Evolutionary conservation across 1,284 basidiomycete species (phyloP).

Genomic region (Ceratobasidium sp.): DNA sequence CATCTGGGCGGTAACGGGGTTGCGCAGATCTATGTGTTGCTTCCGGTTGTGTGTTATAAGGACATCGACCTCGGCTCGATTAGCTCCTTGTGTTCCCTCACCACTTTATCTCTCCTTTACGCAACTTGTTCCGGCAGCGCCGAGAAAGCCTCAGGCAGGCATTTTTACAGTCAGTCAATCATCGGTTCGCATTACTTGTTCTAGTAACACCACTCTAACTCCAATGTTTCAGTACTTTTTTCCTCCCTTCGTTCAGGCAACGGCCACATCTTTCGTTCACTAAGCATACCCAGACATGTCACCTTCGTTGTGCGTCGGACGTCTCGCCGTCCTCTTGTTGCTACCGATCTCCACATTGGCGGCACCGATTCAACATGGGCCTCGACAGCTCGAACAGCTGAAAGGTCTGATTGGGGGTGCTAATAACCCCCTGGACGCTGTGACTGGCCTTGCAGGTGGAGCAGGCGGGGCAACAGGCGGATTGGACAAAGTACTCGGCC

Average conservation of each 20-base stretch:
- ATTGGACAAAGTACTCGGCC: conserved; percentile 12
- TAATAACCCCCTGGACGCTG: not conserved
- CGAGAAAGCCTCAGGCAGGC: conserved; percentile 45
- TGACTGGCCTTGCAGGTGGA: not conserved
- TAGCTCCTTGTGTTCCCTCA: not conserved
- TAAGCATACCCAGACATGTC: not conserved
- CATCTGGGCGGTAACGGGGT: conserved; percentile 24
- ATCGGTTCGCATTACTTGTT: not conserved
- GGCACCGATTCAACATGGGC: conserved; percentile 21
- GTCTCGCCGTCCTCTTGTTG: conserved; percentile 22
- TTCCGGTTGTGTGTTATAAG: conserved; percentile 26
- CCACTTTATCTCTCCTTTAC: conserved; percentile 9
- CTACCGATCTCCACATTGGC: conserved; percentile 10
- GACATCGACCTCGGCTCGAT: not conserved
- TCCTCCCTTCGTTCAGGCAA: conserved; percentile 20
- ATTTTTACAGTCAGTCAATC: conserved; percentile 14
- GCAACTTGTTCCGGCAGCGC: conserved; percentile 23
- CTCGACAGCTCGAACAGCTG: conserved; percentile 33
- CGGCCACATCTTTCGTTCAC: not conserved
- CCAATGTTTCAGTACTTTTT: not conserved
- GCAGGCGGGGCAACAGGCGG: conserved; percentile 1
- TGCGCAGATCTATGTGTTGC: conserved; percentile 16
- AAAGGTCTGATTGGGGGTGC: conserved; percentile 32
- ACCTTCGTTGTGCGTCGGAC: conserved; percentile 5
- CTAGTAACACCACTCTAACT: not conserved